Percentiles rank a stretch among this genome's conserved stretches.
Conservation (phyloP, 495 filamentous ascomycete genomes). For the Daldinia loculata region DNA sequence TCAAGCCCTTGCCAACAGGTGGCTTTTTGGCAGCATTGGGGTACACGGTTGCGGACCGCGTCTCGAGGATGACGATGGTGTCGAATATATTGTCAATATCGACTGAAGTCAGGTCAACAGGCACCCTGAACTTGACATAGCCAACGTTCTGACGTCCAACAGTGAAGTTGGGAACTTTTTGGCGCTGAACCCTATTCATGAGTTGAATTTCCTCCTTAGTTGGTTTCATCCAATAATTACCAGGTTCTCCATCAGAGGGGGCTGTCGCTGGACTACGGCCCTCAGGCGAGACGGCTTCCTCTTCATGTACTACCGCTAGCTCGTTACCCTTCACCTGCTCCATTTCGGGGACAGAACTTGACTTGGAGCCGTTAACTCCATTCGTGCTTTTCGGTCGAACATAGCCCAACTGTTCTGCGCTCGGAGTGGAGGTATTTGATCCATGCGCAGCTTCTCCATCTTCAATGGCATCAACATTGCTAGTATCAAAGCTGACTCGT, state of each 20-base stretch:
- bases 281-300: slow-evolving; percentile 57
- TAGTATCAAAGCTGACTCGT: slow-evolving; percentile 87
- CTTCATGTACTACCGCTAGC: slow-evolving; percentile 80
- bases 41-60: slow-evolving; percentile 87
- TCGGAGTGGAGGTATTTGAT: slow-evolving; percentile 54
- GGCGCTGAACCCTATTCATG: slow-evolving; percentile 76
- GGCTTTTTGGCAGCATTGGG: slow-evolving; percentile 78
- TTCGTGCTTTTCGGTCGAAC: slow-evolving; percentile 64
- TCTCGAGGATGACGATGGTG: slow-evolving; percentile 74
- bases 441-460: slow-evolving; percentile 53
- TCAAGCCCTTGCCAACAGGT: slow-evolving; percentile 82
- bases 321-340: slow-evolving; percentile 78
- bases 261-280: slow-evolving; percentile 25
- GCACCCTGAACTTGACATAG: slow-evolving; percentile 77
- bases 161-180: slow-evolving; percentile 73
- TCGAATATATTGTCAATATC: slow-evolving; percentile 75
- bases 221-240: slow-evolving; percentile 88
- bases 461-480: slow-evolving; percentile 54
- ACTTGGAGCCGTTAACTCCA: slow-evolving; percentile 58
- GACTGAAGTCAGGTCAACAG: slow-evolving; percentile 80
- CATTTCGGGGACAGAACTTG: slow-evolving; percentile 68
- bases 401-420: slow-evolving; percentile 73
- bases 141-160: slow-evolving; percentile 86
- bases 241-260: slow-evolving; percentile 65
- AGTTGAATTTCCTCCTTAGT: slow-evolving; percentile 71